Conservation (phyloP, 768 basidiomycete genomes). For the Pisolithus sp. region DNA sequence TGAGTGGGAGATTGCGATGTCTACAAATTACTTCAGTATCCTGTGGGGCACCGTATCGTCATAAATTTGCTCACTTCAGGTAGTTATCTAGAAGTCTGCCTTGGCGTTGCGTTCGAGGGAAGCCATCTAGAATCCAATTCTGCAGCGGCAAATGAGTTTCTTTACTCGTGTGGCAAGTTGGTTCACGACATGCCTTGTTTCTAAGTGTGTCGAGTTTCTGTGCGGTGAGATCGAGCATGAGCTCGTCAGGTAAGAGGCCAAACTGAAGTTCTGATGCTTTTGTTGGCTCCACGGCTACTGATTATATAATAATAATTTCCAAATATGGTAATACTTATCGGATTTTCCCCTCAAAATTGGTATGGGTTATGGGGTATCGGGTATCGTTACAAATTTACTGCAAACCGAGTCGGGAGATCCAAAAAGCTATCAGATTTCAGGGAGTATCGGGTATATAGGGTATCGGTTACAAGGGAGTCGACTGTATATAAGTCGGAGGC, state of each 20-base stretch:
- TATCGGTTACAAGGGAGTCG: too few relatives aligned
- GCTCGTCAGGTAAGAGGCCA: conserved; percentile 66
- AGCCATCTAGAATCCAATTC: conserved; percentile 91
- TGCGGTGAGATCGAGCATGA: conserved; percentile 71
- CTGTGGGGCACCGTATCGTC: neutral
- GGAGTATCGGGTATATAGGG: too few relatives aligned
- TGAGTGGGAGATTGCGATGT: conserved; percentile 57
- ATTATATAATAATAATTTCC: too few relatives aligned
- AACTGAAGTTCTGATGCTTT: too few relatives aligned
- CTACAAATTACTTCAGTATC: conserved; percentile 28
- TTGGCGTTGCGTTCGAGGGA: conserved; percentile 81
- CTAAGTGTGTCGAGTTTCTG: conserved; percentile 58
- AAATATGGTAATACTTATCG: too few relatives aligned
- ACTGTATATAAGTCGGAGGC: too few relatives aligned
- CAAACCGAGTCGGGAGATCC: too few relatives aligned
- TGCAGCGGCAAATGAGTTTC: conserved; percentile 24
- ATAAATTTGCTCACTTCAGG: conserved; percentile 45
- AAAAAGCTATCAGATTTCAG: too few relatives aligned
- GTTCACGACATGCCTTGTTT: conserved; percentile 44
- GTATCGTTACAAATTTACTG: too few relatives aligned
- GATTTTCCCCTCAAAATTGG: too few relatives aligned
- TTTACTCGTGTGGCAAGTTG: neutral
- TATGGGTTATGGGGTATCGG: too few relatives aligned
- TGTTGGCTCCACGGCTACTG: too few relatives aligned
- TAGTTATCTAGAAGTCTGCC: conserved; percentile 68